Evolutionary conservation across 495 filamentous ascomycete genomes (phyloP), one percentile per base, ranked within the genome.

Genomic region (Diplogelasinospora grovesii): DNA sequence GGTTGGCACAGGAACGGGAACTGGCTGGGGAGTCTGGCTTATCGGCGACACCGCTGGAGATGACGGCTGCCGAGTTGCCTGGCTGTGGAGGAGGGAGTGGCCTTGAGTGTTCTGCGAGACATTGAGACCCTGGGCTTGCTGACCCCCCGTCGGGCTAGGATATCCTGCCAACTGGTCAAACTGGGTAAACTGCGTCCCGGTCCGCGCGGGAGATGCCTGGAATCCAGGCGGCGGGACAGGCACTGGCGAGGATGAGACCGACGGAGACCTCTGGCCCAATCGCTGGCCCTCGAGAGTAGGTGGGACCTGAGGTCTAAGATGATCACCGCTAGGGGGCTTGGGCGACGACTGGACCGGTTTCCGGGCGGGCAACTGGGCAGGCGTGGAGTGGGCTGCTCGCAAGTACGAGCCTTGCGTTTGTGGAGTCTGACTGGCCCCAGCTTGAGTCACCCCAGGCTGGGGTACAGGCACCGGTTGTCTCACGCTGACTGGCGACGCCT

Each of bases 401-500:
- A 10, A 25, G n/a, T n/a, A n/a, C n/a, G n/a, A n/a, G n/a, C n/a
- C n/a, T n/a, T n/a, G n/a, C n/a, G n/a, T n/a, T n/a, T n/a, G n/a
- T n/a, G n/a, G n/a, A n/a, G n/a, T n/a, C n/a, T n/a, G n/a, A n/a
- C n/a, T n/a, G n/a, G n/a, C n/a, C n/a, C n/a, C n/a, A n/a, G n/a
- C n/a, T n/a, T 44, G 42, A n/a, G 30, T 20, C 8, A 26, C 15
- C 7, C 36, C 36, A 6, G 42, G 39, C 30, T 46, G 47, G 7
- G 39, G 49, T 4, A 32, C 40, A 7, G 48, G 28, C 18, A 49
- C 32, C 8, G 46, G 33, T 23, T 51, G 54, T 19, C 43, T 49
- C 15, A 47, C 14, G 11, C 40, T 50, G 28, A 36, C 43, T 5
- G 56, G 59, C 9, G 56, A 50, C 3, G 39, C 47, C 24, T 28